phyloP scores from a whole-genome alignment of 2,329 filamentous ascomycete genomes.

The Nemania abortiva region DNA sequence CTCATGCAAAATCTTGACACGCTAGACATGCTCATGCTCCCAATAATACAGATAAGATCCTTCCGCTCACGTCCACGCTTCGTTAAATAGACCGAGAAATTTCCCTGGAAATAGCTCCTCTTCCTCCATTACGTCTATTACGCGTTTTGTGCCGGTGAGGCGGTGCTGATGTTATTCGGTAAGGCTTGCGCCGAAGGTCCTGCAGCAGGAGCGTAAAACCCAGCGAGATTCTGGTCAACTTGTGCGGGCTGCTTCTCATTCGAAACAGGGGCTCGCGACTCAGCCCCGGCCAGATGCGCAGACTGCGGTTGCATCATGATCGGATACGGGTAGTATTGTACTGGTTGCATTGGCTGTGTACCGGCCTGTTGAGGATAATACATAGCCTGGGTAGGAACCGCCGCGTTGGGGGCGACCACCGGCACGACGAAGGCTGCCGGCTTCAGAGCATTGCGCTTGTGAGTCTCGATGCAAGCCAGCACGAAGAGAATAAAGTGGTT shows the following conservation, averaged over 20 bases:
- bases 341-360: constrained; percentile 32
- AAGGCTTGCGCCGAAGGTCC: constrained; percentile 6
- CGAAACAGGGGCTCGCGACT: constrained; percentile 13
- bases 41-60: neutral
- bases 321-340: constrained; percentile 42
- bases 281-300: constrained; percentile 20
- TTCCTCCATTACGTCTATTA: neutral
- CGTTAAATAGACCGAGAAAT: neutral
- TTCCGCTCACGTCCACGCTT: neutral
- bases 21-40: constrained; percentile 5
- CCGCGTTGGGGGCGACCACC: neutral
- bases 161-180: neutral
- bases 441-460: constrained; percentile 46
- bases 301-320: constrained; percentile 40
- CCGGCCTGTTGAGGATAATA: constrained; percentile 40
- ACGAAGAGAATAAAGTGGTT: constrained; percentile 86
- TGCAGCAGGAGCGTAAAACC: constrained; percentile 45
- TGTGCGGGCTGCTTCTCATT: constrained; percentile 42
- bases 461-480: constrained; percentile 50
- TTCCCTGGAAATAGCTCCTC: neutral
- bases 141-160: neutral
- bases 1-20: constrained; percentile 12
- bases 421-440: constrained; percentile 41
- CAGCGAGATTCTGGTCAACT: constrained; percentile 53
- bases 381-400: constrained; percentile 31